Evolutionary conservation across 192 early-diverging fungal genomes (phyloP), one percentile per base, ranked within the genome.

Genomic region (Backusella sp.): DNA sequence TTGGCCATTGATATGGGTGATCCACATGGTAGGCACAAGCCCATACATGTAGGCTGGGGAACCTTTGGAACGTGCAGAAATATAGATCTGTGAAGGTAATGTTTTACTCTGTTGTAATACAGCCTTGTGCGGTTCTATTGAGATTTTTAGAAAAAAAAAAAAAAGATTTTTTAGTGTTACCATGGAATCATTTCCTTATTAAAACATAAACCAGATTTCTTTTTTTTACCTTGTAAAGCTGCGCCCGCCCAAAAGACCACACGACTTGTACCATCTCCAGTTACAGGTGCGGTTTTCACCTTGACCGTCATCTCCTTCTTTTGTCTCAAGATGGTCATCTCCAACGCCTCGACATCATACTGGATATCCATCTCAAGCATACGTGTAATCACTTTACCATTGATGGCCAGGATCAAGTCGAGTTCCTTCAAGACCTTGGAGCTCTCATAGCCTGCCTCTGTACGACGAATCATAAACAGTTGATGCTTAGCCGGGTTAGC

Each of bases 201-300:
- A 91, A 87, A 1, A 92, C 76, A 70, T 93, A 90, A 41, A 91
- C 87, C 86, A 4, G 32, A 32, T 3, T 21, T 3, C 37, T 44
- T 78, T 32, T 32, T 3, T 49, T 44, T 78, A 82, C 80, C 86
- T 79, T 94, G 92, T 79, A 95, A 82, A 26, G 88, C 85, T 11
- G 91, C 94, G 21, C 96, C 96, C 4, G 94, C 92, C 96, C 96
- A 97, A 68, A 91, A 85, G 36, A 96, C 90, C 9, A 95, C 82
- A 72, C 91, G 90, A 23, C 83, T 87, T 6, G 89, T 92, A 46
- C 87, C 89, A 73, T 85, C 82, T 34, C 87, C 86, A 66, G 84
- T 86, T 37, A 86, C 76, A 11, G 84, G 84, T 37, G 85, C 88
- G 0, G 93, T 95, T n/a, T 90, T 88, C 3, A 96, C 92, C 21